Base-by-base conservation (phyloP, 2,329 filamentous ascomycete genomes). In the Hirsutella rhossiliensis region DNA sequence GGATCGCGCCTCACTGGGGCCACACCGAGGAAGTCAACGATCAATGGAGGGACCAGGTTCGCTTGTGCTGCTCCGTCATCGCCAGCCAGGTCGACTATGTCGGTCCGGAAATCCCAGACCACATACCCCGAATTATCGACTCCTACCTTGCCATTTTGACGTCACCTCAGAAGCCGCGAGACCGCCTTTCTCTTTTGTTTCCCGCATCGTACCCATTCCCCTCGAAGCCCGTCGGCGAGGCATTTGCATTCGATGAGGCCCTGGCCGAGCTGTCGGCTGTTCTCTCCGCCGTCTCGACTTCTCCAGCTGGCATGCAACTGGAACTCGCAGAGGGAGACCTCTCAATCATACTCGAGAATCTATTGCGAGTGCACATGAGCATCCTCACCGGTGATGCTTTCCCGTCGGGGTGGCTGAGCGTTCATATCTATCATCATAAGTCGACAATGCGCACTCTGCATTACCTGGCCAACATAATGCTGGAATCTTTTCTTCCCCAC, bases 1-100 rank as follows among this genome's bases (percentile, higher is more conserved):
- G 92, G 92, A 80, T 98, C 46, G 81, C 82, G 12, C 89, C 90
- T 4, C 89, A 97, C 62, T 98, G 92, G 92, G 90, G 90, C 12
- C 78, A 79, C 48, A 77, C 75, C 0, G 73, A 77, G 4, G 71
- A 80, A 27, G 78, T 90, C 11, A 88, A 80, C 3, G 82, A 89
- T 31, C 86, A 94, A 56, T 97, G 88, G 79, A 84, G 83, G 50
- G 87, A 95, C 19, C 92, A 97, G 64, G 85, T 97, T 17, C 84
- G 92, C 15, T 69, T 98, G 15, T 95, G 90, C 63, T 95, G 88
- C 63, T 94, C 90, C 1, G 84, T 98, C 30, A 73, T 98, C 31
- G 87, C 90, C 9, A 88, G 85, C 48, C 86, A 97, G 59, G 75
- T 89, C 45, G 77, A 84, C 36, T 76, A 86, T 51, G 75, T 94